Conservation (phyloP, 1,139 yeast genomes). For the Sugiyamaella xylanicola region DNA sequence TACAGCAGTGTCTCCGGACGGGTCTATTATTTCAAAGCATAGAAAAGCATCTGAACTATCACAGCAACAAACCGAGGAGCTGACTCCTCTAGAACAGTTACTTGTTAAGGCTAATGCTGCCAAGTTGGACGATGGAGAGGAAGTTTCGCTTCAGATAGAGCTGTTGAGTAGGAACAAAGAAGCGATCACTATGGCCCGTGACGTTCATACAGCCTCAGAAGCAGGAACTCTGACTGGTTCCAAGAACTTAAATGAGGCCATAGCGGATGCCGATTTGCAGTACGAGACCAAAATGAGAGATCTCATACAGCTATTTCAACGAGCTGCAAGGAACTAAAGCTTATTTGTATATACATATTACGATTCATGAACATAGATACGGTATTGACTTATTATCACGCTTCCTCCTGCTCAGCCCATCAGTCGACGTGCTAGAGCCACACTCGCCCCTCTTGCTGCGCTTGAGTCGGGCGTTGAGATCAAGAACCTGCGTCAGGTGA, state of each 20-base stretch:
- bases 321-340: not conserved
- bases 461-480: no score
- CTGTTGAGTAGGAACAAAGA: slow-evolving; percentile 24
- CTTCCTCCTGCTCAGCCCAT: no score
- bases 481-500: no score
- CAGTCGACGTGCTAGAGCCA: no score
- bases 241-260: slow-evolving; percentile 16
- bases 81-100: slow-evolving; percentile 24
- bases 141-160: slow-evolving; percentile 19
- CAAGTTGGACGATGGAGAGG: slow-evolving; percentile 16
- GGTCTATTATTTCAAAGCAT: slow-evolving; percentile 21
- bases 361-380: not conserved
- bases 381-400: no score
- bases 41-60: not conserved
- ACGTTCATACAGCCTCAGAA: slow-evolving; percentile 21
- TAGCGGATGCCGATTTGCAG: slow-evolving; percentile 19
- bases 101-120: slow-evolving; percentile 16
- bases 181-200: slow-evolving; percentile 23
- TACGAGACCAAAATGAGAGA: slow-evolving; percentile 19
- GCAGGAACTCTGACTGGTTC: slow-evolving; percentile 17
- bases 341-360: not conserved
- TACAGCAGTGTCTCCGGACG: slow-evolving; percentile 16
- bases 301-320: slow-evolving; percentile 18
- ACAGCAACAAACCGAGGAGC: slow-evolving; percentile 3
- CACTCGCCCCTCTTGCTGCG: no score